Evolutionary conservation across 306 rosid genomes (phyloP).

Genomic region (Adenanthera pavonina): DNA sequence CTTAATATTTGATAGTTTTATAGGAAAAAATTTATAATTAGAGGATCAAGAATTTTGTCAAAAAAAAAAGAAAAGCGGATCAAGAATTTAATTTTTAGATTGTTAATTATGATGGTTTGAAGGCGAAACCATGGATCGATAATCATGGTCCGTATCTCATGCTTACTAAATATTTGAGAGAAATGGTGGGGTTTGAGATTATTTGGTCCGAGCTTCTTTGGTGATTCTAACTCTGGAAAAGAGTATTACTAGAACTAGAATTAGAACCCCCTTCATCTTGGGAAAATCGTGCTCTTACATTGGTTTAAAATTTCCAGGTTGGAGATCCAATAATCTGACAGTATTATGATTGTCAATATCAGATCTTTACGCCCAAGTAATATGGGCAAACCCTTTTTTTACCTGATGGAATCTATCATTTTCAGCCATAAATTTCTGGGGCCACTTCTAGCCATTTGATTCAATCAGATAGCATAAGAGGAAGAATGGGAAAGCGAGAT

Average conservation of each 20-base stretch:
- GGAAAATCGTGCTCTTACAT: neutral
- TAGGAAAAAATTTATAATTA: neutral
- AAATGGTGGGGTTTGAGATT: neutral
- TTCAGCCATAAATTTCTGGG: conserved; percentile 30
- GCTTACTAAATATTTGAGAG: neutral
- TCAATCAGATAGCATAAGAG: neutral
- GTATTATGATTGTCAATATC: neutral
- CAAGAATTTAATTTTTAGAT: neutral
- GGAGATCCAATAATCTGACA: neutral
- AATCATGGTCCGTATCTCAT: too few relatives aligned
- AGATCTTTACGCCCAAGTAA: neutral
- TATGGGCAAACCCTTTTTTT: neutral
- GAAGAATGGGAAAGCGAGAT: conserved; percentile 20
- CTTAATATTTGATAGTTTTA: neutral
- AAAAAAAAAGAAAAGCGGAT: neutral
- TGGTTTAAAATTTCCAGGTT: conserved; percentile 9
- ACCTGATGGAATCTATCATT: neutral
- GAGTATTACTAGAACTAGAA: neutral
- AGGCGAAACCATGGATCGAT: neutral
- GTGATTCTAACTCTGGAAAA: neutral
- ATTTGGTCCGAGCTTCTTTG: neutral
- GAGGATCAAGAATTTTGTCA: neutral
- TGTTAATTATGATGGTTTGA: neutral
- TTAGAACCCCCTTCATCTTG: neutral
- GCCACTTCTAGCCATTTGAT: conserved; percentile 23